A percentile compares a stretch with the other conserved stretches of the same genome.
phyloP scores from a whole-genome alignment of 371 early-diverging fungal genomes.

The Mortierella sp. region DNA sequence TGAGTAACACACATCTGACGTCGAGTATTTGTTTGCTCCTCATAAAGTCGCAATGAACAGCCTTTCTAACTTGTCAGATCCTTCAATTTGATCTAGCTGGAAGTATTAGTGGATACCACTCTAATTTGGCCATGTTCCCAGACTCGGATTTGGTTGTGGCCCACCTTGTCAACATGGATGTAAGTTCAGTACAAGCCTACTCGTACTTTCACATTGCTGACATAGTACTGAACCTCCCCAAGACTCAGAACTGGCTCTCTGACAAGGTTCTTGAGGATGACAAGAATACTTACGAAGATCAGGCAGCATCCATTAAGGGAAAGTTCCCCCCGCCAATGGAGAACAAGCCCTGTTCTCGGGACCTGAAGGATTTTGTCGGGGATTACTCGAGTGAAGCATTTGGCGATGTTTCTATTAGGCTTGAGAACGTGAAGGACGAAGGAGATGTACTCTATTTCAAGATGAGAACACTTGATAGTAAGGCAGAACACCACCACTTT shows the following conservation, averaged over 20 bases:
- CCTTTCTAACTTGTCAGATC: no score
- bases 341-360: conserved; percentile 12
- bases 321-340: conserved; percentile 8
- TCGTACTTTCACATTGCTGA: conserved; percentile 21
- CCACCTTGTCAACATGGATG: conserved; percentile 9
- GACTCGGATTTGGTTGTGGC: conserved; percentile 30
- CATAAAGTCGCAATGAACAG: background rate
- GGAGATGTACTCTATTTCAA: background rate
- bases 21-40: background rate
- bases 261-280: background rate
- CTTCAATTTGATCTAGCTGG: conserved; percentile 7
- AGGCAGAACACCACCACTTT: conserved; percentile 29
- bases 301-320: background rate
- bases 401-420: conserved; percentile 6
- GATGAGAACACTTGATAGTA: background rate
- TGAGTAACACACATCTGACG: conserved; percentile 1
- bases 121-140: conserved; percentile 19
- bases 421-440: background rate
- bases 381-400: conserved; percentile 10
- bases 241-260: conserved; percentile 21
- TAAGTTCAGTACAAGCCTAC: background rate
- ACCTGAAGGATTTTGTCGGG: conserved; percentile 5
- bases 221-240: conserved; percentile 20
- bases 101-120: background rate
- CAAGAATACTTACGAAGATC: background rate